Evolutionary conservation across 768 basidiomycete species (phyloP), one percentile per base, ranked within the genome.

Genomic region (Melanogaster broomeanus): DNA sequence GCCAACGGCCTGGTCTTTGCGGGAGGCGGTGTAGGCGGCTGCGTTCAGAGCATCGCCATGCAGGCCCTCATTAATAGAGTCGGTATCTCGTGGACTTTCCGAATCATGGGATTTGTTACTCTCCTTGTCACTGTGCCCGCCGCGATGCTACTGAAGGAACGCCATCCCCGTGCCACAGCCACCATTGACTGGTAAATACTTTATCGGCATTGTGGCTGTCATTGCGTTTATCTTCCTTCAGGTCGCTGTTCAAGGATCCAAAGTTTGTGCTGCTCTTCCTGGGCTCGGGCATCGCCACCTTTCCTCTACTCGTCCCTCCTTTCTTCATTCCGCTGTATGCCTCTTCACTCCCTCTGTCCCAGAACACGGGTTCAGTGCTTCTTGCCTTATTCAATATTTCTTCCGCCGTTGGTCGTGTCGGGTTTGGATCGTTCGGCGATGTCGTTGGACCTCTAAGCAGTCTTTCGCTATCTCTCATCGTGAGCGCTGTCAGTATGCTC

Each of bases 311-410:
- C 31, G 68, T 71, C 21, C 63, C 71, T 1, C 65, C 67, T 11
- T 73, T 70, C 59, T 72, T 74, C 59, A 69, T 72, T 41, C 71
- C 69, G 2, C 58, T 65, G 10, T 73, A 72, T 48, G 65, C 68
- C 46, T 57, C 61, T 3, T 69, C 68, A 2, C 55, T 70, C 30
- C 45, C 56, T 22, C 55, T 66, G 28, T 60, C 67, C 1, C 39
- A 51, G 25, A 53, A 53, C 43, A 27, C 63, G 27, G 62, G 56
- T 19, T 67, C 68, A 4, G 42, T 61, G n/a, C 63, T 71, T 21
- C 62, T 71, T n/a, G 67, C 63, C 3, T 42, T 63, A n/a, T 72
- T 69, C 59, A 70, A 70, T 45, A 57, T 71, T 40, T 57, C 71
- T 27, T 72, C 70, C 21, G 68, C 68, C 2, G n/a, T 67, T 15